Percentiles rank a stretch among this genome's conserved stretches.
Conservation (phyloP, 306 rosid genomes). For the Lathyrus sativus region DNA sequence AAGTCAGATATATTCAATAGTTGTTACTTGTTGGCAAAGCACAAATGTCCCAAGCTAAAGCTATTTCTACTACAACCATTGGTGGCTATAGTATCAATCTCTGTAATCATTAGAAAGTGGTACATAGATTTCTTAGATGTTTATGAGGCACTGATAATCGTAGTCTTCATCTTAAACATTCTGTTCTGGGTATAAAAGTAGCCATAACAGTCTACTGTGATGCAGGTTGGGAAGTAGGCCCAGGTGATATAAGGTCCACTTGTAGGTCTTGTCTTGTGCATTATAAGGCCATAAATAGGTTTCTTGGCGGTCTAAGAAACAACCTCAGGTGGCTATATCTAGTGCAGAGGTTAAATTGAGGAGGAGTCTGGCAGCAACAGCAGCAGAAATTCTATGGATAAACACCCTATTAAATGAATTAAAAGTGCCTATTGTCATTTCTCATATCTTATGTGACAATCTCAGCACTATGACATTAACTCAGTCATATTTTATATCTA, state of each 20-base stretch:
- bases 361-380: neutral
- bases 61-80: neutral
- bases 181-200: neutral
- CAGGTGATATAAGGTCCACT: neutral
- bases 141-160: neutral
- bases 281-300: neutral
- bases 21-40: neutral
- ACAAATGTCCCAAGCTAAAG: neutral
- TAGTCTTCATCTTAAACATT: neutral
- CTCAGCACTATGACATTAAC: neutral
- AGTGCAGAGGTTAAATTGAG: neutral
- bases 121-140: neutral
- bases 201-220: neutral
- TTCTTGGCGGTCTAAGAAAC: constrained; percentile 1
- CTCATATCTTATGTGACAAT: neutral
- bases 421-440: neutral
- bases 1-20: neutral
- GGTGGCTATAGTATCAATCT: neutral
- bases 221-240: neutral
- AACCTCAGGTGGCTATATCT: neutral
- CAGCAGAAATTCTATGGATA: neutral
- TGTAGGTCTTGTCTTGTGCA: neutral
- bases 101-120: neutral
- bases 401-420: neutral
- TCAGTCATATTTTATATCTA: neutral